Percentiles rank a stretch among this genome's conserved stretches.
phyloP scores from a whole-genome alignment of 306 rosid genomes.

The Ziziphus jujuba region DNA sequence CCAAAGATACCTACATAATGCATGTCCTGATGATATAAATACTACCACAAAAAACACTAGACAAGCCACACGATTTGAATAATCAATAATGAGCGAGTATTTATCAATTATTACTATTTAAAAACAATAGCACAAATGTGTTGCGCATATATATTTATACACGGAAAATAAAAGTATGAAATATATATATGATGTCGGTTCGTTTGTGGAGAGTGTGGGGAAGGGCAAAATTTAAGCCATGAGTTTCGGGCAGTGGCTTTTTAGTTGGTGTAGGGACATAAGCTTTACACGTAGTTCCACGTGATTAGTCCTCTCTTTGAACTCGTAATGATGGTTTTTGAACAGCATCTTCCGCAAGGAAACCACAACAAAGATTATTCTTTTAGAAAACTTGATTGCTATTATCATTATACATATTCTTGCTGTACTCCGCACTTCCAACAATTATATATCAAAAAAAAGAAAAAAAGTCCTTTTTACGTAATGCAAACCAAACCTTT shows the following conservation, averaged over 20 bases:
- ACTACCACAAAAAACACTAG: no score
- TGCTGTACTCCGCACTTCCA: slow-evolving; percentile 22
- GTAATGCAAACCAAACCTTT: neutral
- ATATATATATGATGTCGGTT: neutral
- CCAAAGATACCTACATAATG: no score
- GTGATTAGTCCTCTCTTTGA: slow-evolving; percentile 51
- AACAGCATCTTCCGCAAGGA: slow-evolving; percentile 35
- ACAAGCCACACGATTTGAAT: no score
- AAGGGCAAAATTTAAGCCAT: slow-evolving; percentile 47
- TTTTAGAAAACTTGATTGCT: slow-evolving; percentile 43
- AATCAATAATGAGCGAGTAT: no score
- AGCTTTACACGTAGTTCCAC: slow-evolving; percentile 58
- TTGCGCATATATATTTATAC: neutral
- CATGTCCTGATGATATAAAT: no score
- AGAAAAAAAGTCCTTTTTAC: neutral
- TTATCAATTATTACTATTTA: no score
- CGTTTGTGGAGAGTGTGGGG: slow-evolving; percentile 21
- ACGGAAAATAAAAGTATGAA: neutral
- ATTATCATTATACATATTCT: slow-evolving; percentile 28
- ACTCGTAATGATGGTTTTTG: slow-evolving; percentile 44
- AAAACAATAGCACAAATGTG: neutral
- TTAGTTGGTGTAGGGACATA: slow-evolving; percentile 45
- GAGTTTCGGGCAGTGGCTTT: slow-evolving; percentile 51
- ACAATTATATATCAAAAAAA: neutral
- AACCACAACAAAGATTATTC: slow-evolving; percentile 35